phyloP scores from a whole-genome alignment of 495 filamentous ascomycete genomes.

The Parathielavia hyrcaniae region DNA sequence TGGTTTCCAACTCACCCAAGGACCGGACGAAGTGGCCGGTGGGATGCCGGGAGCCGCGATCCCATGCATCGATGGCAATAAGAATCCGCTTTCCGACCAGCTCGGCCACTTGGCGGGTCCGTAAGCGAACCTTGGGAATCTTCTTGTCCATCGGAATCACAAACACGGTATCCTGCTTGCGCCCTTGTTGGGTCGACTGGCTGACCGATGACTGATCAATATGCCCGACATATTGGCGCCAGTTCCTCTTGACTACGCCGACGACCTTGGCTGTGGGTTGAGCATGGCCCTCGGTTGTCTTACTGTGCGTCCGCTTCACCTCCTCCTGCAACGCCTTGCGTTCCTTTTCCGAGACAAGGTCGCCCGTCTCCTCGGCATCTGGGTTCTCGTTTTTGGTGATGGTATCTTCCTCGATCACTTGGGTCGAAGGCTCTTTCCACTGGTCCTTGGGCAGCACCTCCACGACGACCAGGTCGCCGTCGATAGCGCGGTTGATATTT shows the following conservation, averaged over 20 bases:
- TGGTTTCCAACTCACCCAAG: slow-evolving; percentile 86
- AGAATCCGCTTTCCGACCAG: slow-evolving; percentile 85
- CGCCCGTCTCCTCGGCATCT: slow-evolving; percentile 65
- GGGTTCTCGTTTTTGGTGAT: slow-evolving; percentile 90
- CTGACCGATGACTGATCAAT: slow-evolving; percentile 80
- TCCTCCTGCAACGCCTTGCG: slow-evolving; percentile 80
- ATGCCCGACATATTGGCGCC: slow-evolving; percentile 96
- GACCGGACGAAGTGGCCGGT: slow-evolving; percentile 91
- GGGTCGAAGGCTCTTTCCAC: slow-evolving; percentile 92
- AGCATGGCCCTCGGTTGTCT: slow-evolving; percentile 65
- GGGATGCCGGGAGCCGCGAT: slow-evolving; percentile 84
- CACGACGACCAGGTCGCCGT: slow-evolving; percentile 86
- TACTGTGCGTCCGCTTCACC: slow-evolving; percentile 78
- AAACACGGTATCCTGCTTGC: slow-evolving; percentile 87
- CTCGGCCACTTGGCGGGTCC: slow-evolving; percentile 81
- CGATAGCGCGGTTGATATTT: slow-evolving; percentile 89
- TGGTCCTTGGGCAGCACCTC: slow-evolving; percentile 88
- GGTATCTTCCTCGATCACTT: slow-evolving; percentile 91
- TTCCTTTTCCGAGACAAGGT: slow-evolving; percentile 77
- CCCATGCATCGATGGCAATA: slow-evolving; percentile 95
- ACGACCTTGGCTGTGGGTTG: slow-evolving; percentile 92
- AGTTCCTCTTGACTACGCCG: slow-evolving; percentile 87
- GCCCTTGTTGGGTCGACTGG: slow-evolving; percentile 59
- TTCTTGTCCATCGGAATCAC: slow-evolving; percentile 95
- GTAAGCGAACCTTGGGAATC: slow-evolving; percentile 89